Evolutionary conservation across 2,329 filamentous ascomycete genomes (phyloP).

Genomic region (Alternaria sp.): DNA sequence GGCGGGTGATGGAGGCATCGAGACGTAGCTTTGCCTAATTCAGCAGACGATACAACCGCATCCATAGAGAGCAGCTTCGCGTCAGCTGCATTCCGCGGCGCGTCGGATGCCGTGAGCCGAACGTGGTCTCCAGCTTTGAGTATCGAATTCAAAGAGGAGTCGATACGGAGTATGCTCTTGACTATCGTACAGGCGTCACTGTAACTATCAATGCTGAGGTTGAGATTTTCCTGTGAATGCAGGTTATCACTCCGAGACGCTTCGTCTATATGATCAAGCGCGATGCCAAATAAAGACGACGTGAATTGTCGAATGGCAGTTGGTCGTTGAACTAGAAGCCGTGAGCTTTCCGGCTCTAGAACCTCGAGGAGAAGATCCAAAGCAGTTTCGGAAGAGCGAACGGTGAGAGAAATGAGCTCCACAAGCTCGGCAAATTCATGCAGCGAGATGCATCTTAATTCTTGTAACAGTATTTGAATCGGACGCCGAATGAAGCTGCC

Average conservation of each 20-base stretch:
- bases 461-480: background rate
- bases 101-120: constrained; percentile 44
- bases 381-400: background rate
- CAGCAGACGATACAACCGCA: constrained; percentile 48
- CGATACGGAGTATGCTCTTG: background rate
- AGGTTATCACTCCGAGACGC: constrained; percentile 25
- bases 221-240: constrained; percentile 18
- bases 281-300: constrained; percentile 49
- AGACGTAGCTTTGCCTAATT: constrained; percentile 44
- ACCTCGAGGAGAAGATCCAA: background rate
- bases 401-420: background rate
- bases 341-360: background rate
- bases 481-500: background rate
- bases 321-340: constrained; percentile 12
- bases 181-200: background rate
- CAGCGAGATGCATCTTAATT: background rate
- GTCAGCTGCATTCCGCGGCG: constrained; percentile 44
- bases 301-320: constrained; percentile 42
- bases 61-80: constrained; percentile 49
- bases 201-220: background rate
- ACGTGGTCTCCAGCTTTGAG: constrained; percentile 44
- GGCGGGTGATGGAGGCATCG: constrained; percentile 53
- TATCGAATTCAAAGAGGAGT: background rate
- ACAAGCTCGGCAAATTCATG: background rate
- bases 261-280: constrained; percentile 54